A percentile compares a stretch with the other conserved stretches of the same genome.
phyloP scores from a whole-genome alignment of 2,329 filamentous ascomycete genomes.

The Scytalidium lignicola region DNA sequence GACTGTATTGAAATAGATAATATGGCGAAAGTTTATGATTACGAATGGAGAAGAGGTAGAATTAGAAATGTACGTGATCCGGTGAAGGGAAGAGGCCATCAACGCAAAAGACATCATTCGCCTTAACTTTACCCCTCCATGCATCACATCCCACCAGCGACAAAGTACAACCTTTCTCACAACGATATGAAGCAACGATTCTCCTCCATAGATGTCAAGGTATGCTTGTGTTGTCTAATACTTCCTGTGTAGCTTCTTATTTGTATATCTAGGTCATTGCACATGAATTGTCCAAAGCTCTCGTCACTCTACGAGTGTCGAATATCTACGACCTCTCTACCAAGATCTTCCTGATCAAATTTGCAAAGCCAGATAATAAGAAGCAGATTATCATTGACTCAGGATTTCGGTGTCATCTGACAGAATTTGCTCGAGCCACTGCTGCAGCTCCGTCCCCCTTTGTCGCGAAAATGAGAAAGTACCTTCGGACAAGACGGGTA shows the following conservation, averaged over 20 bases:
- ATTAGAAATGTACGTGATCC: not conserved
- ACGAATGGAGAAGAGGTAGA: not conserved
- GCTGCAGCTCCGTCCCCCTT: slow-evolving; percentile 81
- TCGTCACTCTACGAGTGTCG: slow-evolving; percentile 75
- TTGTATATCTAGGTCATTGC: slow-evolving; percentile 69
- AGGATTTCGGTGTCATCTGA: slow-evolving; percentile 93
- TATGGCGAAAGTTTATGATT: not conserved
- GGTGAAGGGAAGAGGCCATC: not conserved
- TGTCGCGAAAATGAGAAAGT: slow-evolving; percentile 79
- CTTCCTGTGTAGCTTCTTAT: not conserved
- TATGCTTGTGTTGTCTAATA: slow-evolving; percentile 22
- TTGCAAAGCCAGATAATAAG: slow-evolving; percentile 82
- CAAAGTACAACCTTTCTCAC: slow-evolving; percentile 2
- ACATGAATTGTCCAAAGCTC: slow-evolving; percentile 76
- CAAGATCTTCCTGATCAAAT: slow-evolving; percentile 92
- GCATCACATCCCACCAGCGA: slow-evolving; percentile 4
- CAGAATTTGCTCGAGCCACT: slow-evolving; percentile 82
- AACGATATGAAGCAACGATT: slow-evolving; percentile 69
- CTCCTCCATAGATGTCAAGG: slow-evolving; percentile 74
- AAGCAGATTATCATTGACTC: slow-evolving; percentile 91
- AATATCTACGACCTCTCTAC: slow-evolving; percentile 97
- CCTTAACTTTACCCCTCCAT: slow-evolving; percentile 10
- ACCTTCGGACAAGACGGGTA: slow-evolving; percentile 78
- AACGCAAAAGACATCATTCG: slow-evolving; percentile 1
- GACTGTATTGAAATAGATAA: too few species aligned